Evolutionary conservation across 23 red algal species (phyloP).

Genomic region (Pyropia yezoensis): DNA sequence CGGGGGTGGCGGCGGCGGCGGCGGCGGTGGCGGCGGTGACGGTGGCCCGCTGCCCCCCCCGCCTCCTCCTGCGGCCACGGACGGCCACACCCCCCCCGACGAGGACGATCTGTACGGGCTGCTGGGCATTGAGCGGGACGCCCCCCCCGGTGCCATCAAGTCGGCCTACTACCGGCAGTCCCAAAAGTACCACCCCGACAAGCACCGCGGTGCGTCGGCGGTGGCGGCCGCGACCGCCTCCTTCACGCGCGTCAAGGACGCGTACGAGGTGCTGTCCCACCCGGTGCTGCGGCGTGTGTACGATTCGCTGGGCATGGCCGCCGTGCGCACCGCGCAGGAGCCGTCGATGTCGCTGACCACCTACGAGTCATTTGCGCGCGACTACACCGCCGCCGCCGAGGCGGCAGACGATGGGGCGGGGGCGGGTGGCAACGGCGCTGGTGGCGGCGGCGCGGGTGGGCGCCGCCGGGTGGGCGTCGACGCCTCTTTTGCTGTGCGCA

Average conservation of each 20-base stretch:
- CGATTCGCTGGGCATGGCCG: conserved; percentile 80
- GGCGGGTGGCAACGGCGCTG: conserved; percentile 6
- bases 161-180: conserved; percentile 65
- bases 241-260: conserved; percentile 87
- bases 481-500: conserved; percentile 49
- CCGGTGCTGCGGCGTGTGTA: conserved; percentile 70
- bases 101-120: conserved; percentile 44
- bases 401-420: not conserved
- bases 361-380: conserved; percentile 25
- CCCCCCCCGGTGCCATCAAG: conserved; percentile 48
- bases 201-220: conserved; percentile 47
- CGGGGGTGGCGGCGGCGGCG: too few relatives aligned
- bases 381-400: too few relatives aligned
- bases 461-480: conserved; percentile 24
- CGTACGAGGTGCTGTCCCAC: conserved; percentile 93
- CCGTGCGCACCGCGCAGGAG: conserved; percentile 36
- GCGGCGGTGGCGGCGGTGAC: too few relatives aligned
- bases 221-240: conserved; percentile 78
- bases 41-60: too few relatives aligned
- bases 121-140: conserved; percentile 50
- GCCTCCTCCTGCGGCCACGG: too few relatives aligned
- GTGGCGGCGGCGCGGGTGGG: conserved; percentile 1
- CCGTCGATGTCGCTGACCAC: conserved; percentile 40
- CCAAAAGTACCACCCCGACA: conserved; percentile 85
- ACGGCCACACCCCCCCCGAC: not conserved